Evolutionary conservation across 371 early-diverging fungal species (phyloP).

Genomic region (Mucor indicus): DNA sequence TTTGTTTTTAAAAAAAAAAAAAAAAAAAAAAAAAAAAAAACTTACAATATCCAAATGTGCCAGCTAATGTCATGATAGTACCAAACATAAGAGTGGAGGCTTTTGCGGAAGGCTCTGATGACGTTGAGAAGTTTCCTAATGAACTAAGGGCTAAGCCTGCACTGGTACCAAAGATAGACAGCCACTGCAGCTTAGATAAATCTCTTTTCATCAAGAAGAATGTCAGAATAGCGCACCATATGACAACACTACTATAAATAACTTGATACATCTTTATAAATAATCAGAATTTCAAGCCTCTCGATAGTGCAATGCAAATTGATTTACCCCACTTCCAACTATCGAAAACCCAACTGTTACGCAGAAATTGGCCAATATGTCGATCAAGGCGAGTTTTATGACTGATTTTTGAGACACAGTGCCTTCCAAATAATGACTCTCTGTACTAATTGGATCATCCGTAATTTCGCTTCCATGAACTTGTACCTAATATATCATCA

Average conservation of each 20-base stretch:
- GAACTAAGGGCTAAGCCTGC: slow-evolving; percentile 65
- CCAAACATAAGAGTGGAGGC: slow-evolving; percentile 39
- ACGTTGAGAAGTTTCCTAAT: slow-evolving; percentile 28
- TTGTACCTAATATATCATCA: slow-evolving; percentile 7
- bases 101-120: background rate
- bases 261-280: slow-evolving; percentile 63
- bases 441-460: background rate
- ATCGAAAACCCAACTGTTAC: slow-evolving; percentile 72
- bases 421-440: slow-evolving; percentile 17
- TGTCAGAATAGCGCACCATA: slow-evolving; percentile 71
- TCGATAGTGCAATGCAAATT: background rate
- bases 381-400: slow-evolving; percentile 55
- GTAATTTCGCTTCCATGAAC: too few relatives aligned
- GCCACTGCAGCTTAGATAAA: slow-evolving; percentile 59
- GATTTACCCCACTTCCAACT: slow-evolving; percentile 71
- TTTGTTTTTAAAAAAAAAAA: background rate
- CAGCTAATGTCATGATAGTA: slow-evolving; percentile 51
- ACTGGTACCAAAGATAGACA: slow-evolving; percentile 64
- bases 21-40: background rate
- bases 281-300: background rate
- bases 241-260: slow-evolving; percentile 71
- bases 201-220: slow-evolving; percentile 55
- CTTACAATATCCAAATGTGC: slow-evolving; percentile 58
- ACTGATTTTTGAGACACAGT: slow-evolving; percentile 48
- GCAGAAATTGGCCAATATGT: slow-evolving; percentile 67